Base-by-base conservation (phyloP, 768 basidiomycete genomes). In the Termitomyces sp. region DNA sequence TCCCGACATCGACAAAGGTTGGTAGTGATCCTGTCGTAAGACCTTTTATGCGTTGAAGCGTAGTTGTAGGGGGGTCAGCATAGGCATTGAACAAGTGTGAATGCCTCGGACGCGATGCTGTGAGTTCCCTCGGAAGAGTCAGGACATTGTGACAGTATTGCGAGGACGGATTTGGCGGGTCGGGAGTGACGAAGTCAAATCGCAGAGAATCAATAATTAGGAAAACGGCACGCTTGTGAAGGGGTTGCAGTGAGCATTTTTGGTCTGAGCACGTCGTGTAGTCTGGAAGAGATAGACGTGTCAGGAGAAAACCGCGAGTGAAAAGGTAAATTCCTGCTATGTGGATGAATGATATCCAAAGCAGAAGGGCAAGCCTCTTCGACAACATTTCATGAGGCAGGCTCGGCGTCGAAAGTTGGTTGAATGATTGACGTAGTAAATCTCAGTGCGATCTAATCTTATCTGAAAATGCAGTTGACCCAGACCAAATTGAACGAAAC, bases 21-120 rank as follows among this genome's bases (percentile, higher is more conserved):
- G 96, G 96, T 9, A 99, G 76, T 0, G 94, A 95, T 9, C 96
- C 97, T 0, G 97, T 98, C 0, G 94, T 97, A 46, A 99, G 76
- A 0, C 88, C 97, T 68, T 99, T 99, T 66, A 99, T 87, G 2
- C 97, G 84, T 71, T 98, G 97, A 43, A 98, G 81, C 0, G 96
- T 98, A 0, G 94, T 86, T 0, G 97, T 99, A 0, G 97, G 97
- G 0, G 97, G 96, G 69, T 99, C 96, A 4, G 94, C 86, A 73
- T 92, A 88, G 2, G 93, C 82, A 69, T 98, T 91, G 73, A 93
- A 94, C 48, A 98, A 78, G 72, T 96, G 86, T 0, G 95, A 96
- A 57, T 87, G 83, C 43, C 77, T 71, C 0, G 97, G 96, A 15
- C 82, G 73, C 2, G 74, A 68, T 0, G 77, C 75, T 0, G 91